Conservation (phyloP, 768 basidiomycete genomes). For the Amyloporia xantha region DNA sequence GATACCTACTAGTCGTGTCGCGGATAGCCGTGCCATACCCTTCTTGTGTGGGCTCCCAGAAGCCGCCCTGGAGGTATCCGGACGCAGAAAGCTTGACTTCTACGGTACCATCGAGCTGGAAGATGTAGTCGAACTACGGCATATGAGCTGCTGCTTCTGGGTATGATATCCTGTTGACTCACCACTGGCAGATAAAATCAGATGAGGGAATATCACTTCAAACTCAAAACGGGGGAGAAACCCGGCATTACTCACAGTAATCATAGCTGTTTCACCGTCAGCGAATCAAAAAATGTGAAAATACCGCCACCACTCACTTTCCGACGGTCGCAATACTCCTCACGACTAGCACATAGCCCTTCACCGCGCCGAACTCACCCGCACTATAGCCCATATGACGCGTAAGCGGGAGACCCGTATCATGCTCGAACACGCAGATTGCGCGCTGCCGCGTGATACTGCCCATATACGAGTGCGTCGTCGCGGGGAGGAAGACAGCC, state of each 20-base stretch:
- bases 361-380: slow-evolving; percentile 55
- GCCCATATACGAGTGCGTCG: slow-evolving; percentile 41
- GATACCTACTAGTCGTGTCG: slow-evolving; percentile 43
- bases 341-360: slow-evolving; percentile 51
- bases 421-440: slow-evolving; percentile 61
- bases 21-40: slow-evolving; percentile 50
- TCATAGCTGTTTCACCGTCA: no score
- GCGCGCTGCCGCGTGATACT: slow-evolving; percentile 41
- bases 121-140: slow-evolving; percentile 53
- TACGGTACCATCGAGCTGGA: slow-evolving; percentile 60
- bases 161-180: no score
- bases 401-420: slow-evolving; percentile 49
- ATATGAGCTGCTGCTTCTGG: background rate
- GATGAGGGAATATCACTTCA: no score
- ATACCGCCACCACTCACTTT: slow-evolving; percentile 40
- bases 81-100: slow-evolving; percentile 65
- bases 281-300: no score
- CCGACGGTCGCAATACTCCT: slow-evolving; percentile 55
- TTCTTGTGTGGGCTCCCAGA: slow-evolving; percentile 43
- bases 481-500: slow-evolving; percentile 52
- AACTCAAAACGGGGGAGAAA: no score
- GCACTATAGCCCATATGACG: slow-evolving; percentile 48
- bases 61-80: slow-evolving; percentile 62
- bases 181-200: background rate
- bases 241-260: slow-evolving; percentile 48